Base-by-base conservation (phyloP, 768 basidiomycete species). In the Dioszegia hungarica region DNA sequence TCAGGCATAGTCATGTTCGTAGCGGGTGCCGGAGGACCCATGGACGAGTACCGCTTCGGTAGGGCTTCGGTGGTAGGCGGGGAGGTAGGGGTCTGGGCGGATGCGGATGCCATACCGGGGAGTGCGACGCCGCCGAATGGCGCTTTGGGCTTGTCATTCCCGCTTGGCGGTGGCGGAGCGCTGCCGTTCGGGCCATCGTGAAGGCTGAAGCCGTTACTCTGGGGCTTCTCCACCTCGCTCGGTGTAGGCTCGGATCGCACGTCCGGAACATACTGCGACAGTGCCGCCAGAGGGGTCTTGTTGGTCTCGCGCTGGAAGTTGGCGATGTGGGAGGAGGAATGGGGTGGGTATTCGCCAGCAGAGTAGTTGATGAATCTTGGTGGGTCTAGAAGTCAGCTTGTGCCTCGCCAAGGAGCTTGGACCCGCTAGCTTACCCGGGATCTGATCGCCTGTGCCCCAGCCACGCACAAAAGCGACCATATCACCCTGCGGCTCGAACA, bases 391-490 rank as follows among this genome's bases (percentile, higher is more conserved):
- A 6, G 38, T 53, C 27, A 53, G 38, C 40, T 20, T 31, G 5
- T 9, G 17, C n/a, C n/a, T 33, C 31, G 31, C 6, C 31, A 6
- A 14, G 31, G 31, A 33, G 31, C 31, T 6, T 33, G 8, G 14
- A 33, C 8, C 31, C 14, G 31, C 14, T 22, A n/a, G 41, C 52
- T 54, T 27, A 77, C 77, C 78, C 0, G 91, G 90, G 45, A 98
- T 92, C 57, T 83, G 79, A 60, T 82, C 84, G 34, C 92, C 94
- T 2, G 92, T 97, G 3, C 90, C 90, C 68, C 90, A 90, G 59
- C 87, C 84, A 31, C 83, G 83, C 11, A 97, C 90, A 65, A 98
- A 97, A 70, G 82, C 83, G 61, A 90, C 86, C 81, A 93, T 85
- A 65, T 98, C 95, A 47, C 82, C 84, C 31, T 87, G 87, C 0